phyloP scores from a whole-genome alignment of 2,329 filamentous ascomycete genomes.

The Hirsutella thompsonii region DNA sequence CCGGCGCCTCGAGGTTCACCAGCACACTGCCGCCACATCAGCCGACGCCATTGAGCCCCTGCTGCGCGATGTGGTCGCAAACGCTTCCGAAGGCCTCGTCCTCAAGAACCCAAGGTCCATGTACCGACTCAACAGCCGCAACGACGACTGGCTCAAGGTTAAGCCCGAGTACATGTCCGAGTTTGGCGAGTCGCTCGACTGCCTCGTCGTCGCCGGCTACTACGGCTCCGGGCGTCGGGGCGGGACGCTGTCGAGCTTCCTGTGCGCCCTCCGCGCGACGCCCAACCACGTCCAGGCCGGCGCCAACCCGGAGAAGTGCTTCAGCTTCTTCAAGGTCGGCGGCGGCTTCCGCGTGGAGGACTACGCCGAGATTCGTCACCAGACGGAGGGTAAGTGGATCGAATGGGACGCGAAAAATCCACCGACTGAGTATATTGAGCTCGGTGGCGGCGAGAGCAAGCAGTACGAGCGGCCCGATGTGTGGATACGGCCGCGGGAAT shows the following conservation, averaged over 20 bases:
- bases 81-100: conserved; percentile 80
- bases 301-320: conserved; percentile 59
- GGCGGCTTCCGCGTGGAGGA: conserved; percentile 80
- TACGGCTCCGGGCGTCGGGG: conserved; percentile 81
- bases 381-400: conserved; percentile 84
- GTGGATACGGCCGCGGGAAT: conserved; percentile 86
- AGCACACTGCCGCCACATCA: conserved; percentile 51
- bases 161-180: conserved; percentile 98
- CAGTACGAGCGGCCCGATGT: conserved; percentile 75
- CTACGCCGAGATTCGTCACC: conserved; percentile 69
- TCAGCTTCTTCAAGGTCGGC: conserved; percentile 97
- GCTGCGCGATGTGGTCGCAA: conserved; percentile 71
- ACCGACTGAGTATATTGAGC: conserved; percentile 64
- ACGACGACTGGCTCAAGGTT: conserved; percentile 96
- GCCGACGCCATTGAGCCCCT: conserved; percentile 65
- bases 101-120: conserved; percentile 83
- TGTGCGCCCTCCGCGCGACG: conserved; percentile 76
- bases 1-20: conserved; percentile 73
- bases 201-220: conserved; percentile 81
- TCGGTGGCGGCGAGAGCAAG: conserved; percentile 58
- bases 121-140: conserved; percentile 79
- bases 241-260: conserved; percentile 68
- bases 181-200: conserved; percentile 86
- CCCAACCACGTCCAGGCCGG: conserved; percentile 49
- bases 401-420: conserved; percentile 71